Conservation (phyloP, 2,329 filamentous ascomycete genomes). For the Lasiodiplodia hormozganensis region DNA sequence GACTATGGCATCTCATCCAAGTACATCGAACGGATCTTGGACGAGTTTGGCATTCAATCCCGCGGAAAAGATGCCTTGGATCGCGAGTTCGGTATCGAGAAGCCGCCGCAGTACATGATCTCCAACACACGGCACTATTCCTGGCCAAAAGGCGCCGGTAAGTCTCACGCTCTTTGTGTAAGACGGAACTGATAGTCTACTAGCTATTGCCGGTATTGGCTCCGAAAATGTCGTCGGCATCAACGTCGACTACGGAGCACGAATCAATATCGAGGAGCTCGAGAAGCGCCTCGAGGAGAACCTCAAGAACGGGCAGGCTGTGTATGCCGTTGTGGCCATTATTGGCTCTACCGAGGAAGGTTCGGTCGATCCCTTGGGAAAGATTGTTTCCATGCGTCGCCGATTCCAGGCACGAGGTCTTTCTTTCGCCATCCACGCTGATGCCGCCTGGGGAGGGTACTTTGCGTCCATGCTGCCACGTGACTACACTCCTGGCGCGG, state of each 20-base stretch:
- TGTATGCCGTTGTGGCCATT: conserved; percentile 55
- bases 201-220: conserved; percentile 56
- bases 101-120: conserved; percentile 48
- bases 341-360: conserved; percentile 59
- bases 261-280: conserved; percentile 46
- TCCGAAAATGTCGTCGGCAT: conserved; percentile 52
- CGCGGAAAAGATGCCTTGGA: conserved; percentile 50
- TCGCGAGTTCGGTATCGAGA: conserved; percentile 40
- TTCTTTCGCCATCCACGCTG: conserved; percentile 56
- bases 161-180: conserved; percentile 28
- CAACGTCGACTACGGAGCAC: conserved; percentile 49
- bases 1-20: conserved; percentile 51
- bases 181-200: conserved; percentile 37
- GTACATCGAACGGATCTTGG: conserved; percentile 44
- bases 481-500: conserved; percentile 36
- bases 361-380: conserved; percentile 51
- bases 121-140: conserved; percentile 56
- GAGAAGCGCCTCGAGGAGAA: conserved; percentile 42
- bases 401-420: conserved; percentile 51
- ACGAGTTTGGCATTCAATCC: conserved; percentile 50
- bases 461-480: conserved; percentile 55
- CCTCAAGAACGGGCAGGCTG: conserved; percentile 39
- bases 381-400: conserved; percentile 50
- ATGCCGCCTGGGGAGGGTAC: conserved; percentile 61
- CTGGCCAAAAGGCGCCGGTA: conserved; percentile 58